These are phyloP conservation scores for Moelleriella libera DNA, from an alignment of 2,329 filamentous ascomycete species.

Conservation along the genomic window DNA sequence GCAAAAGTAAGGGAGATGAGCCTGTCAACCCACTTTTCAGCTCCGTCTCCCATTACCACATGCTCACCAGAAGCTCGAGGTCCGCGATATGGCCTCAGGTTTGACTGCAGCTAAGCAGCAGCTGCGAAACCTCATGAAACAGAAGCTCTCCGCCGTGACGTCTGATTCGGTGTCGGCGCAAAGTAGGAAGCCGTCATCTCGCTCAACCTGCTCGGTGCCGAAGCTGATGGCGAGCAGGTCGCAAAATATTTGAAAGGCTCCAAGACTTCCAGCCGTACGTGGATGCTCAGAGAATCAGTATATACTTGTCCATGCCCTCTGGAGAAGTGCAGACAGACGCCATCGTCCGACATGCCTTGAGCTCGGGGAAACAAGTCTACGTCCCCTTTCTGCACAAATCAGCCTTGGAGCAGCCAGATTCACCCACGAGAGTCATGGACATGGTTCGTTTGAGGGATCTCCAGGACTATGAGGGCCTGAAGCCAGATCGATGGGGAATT, in stretches of 20 bases:
- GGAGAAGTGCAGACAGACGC: slow-evolving; percentile 74
- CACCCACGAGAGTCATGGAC: slow-evolving; percentile 68
- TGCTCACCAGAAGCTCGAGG: no score
- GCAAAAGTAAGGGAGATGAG: no score
- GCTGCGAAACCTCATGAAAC: slow-evolving; percentile 56
- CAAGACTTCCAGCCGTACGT: slow-evolving; percentile 59
- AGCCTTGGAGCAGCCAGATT: slow-evolving; percentile 27
- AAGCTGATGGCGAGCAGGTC: slow-evolving; percentile 49
- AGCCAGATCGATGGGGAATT: slow-evolving; percentile 82
- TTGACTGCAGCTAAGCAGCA: slow-evolving; percentile 54
- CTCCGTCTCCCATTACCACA: no score
- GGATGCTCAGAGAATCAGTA: slow-evolving; percentile 59
- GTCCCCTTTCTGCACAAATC: slow-evolving; percentile 74
- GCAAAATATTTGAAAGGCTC: slow-evolving; percentile 48
- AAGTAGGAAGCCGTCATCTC: slow-evolving; percentile 39
- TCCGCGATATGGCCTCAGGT: slow-evolving; percentile 1
- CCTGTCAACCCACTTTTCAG: no score
- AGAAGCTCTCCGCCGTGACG: slow-evolving; percentile 45
- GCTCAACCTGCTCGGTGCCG: neutral
- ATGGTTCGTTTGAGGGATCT: slow-evolving; percentile 71
- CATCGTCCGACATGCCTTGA: slow-evolving; percentile 71
- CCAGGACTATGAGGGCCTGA: slow-evolving; percentile 63
- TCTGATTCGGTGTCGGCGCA: slow-evolving; percentile 50
- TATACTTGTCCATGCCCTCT: slow-evolving; percentile 87
- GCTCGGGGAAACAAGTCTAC: slow-evolving; percentile 69